Percentiles rank a stretch among this genome's conserved stretches.
These are phyloP conservation scores for Primulina eburnea DNA, from an alignment of 257 asterid species.

Conservation along the genomic window DNA sequence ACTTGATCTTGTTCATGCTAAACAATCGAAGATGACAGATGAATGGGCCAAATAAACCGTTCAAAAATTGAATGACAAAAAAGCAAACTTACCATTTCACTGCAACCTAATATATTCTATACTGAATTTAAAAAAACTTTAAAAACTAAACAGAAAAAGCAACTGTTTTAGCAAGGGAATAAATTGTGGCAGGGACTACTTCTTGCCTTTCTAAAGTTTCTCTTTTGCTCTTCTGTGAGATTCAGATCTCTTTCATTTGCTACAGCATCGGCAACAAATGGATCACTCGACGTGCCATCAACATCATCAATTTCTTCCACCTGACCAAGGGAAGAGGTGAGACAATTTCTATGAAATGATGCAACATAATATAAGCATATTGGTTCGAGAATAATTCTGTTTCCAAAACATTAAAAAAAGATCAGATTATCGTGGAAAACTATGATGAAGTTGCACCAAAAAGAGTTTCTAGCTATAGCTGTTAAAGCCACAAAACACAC, in stretches of 20 bases:
- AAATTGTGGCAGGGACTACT: constrained; percentile 13
- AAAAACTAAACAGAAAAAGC: background rate
- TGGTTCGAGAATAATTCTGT: background rate
- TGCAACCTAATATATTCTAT: background rate
- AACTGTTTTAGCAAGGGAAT: constrained; percentile 3
- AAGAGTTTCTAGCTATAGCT: background rate
- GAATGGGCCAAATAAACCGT: background rate
- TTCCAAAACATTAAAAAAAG: background rate
- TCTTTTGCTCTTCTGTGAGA: constrained; percentile 89
- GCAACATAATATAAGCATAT: no score
- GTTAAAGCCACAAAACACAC: background rate
- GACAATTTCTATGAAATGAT: background rate
- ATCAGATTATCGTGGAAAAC: background rate
- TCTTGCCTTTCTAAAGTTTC: constrained; percentile 73
- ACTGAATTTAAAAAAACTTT: constrained; percentile 8
- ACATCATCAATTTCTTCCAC: constrained; percentile 96
- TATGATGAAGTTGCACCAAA: background rate
- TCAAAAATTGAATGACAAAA: constrained; percentile 14
- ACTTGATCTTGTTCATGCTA: background rate
- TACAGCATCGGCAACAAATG: constrained; percentile 82
- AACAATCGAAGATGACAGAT: background rate
- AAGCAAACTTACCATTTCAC: background rate
- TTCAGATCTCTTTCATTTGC: constrained; percentile 74
- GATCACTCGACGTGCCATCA: constrained; percentile 60
- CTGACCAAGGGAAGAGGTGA: constrained; percentile 35